phyloP scores from a whole-genome alignment of 179 eudicot genomes.

The Silene noctiflora region DNA sequence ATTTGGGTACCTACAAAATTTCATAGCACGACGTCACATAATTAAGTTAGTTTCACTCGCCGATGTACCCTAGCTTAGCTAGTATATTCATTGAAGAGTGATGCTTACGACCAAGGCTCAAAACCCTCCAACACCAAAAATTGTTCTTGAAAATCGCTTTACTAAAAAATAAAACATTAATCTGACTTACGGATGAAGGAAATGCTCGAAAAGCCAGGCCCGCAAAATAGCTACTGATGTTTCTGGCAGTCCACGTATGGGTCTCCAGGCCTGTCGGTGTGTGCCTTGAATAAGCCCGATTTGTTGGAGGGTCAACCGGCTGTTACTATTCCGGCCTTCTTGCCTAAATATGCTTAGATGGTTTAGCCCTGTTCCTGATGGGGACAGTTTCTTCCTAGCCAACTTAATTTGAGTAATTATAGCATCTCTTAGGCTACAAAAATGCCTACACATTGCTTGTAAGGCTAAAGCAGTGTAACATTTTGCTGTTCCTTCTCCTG shows the following conservation, averaged over 20 bases:
- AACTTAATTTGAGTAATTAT: conserved; percentile 45
- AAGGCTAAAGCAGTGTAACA: conserved; percentile 59
- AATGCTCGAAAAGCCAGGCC: conserved; percentile 80
- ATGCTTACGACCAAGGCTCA: too few species aligned
- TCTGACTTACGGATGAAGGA: conserved; percentile 62
- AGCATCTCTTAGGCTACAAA: conserved; percentile 52
- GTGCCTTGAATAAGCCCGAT: conserved; percentile 47
- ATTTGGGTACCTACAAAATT: conserved; percentile 42
- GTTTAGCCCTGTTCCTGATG: conserved; percentile 32
- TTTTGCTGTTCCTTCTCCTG: conserved; percentile 56
- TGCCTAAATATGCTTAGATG: conserved; percentile 34
- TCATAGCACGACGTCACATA: not conserved
- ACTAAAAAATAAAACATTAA: not conserved
- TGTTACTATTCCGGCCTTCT: conserved; percentile 23
- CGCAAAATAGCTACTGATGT: conserved; percentile 57
- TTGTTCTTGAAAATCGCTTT: too few species aligned
- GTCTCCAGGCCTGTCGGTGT: conserved; percentile 61
- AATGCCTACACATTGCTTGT: conserved; percentile 63
- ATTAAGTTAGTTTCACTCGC: not conserved
- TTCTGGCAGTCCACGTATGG: conserved; percentile 72
- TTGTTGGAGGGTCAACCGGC: conserved; percentile 42
- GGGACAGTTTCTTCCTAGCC: conserved; percentile 40
- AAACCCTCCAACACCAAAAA: not conserved
- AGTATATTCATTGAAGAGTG: too few species aligned
- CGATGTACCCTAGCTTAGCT: not conserved